Percentiles rank a stretch among this genome's conserved stretches.
Conservation (phyloP, 176 grass and related monocot species). For the Echinochloa phyllopogon region DNA sequence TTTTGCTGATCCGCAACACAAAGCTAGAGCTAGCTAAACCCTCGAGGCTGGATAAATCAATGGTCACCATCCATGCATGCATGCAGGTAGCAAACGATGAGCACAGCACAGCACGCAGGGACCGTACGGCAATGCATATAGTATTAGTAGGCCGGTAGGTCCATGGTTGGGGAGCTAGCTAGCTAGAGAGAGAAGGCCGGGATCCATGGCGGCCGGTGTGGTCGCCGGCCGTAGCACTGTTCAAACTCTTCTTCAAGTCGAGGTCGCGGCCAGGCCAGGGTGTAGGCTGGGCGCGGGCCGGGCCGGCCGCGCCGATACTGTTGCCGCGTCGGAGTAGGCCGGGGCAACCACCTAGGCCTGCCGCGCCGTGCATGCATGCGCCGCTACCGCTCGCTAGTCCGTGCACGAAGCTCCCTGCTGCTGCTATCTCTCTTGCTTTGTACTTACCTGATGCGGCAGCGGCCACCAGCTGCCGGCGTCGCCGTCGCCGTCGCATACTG, state of each 20-base stretch:
- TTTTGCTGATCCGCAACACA: neutral
- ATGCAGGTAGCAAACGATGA: too few species aligned
- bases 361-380: neutral
- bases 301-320: constrained; percentile 36
- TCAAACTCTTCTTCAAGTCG: neutral
- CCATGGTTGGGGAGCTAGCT: too few species aligned
- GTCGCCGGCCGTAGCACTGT: neutral
- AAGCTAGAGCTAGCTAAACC: neutral
- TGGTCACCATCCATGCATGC: too few species aligned
- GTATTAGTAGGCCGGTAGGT: neutral
- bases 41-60: neutral
- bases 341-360: neutral
- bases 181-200: too few species aligned
- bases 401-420: neutral
- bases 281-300: neutral
- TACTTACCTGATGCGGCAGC: neutral
- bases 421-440: too few species aligned
- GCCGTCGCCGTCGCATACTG: neutral
- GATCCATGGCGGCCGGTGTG: too few species aligned
- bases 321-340: constrained; percentile 27
- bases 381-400: neutral
- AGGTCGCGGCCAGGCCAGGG: neutral
- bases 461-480: neutral
- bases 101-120: too few species aligned
- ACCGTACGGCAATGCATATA: too few species aligned